Evolutionary conservation across 2,329 filamentous ascomycete species (phyloP), one percentile per base, ranked within the genome.

Genomic region (Aureobasidium vineae): DNA sequence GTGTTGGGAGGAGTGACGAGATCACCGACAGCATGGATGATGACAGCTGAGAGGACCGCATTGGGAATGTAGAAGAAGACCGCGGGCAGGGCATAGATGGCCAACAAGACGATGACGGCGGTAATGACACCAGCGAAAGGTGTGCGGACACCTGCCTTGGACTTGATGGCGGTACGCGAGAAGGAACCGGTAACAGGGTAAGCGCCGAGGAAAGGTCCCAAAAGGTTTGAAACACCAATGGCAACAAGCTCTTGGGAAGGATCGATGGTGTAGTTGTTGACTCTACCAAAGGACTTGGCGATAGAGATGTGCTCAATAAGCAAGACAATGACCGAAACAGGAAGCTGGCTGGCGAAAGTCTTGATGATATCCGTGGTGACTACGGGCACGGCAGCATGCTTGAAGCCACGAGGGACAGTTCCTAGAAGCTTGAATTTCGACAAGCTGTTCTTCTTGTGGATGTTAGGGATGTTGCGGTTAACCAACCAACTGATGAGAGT

Each of bases 281-380:
- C 86, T 67, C 94, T 86, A 11, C 95, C 95, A 71, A 99, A 98
- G 0, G 94, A 97, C 77, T 98, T 99, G 21, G 93, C 92, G 69
- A 98, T 97, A 56, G 94, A 92, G 72, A 98, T 97, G 76, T 98
- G 94, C 78, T 98, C 95, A 68, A 98, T 96, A 41, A 98, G 83
- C 66, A 98, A 83, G n/a, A 99, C 93, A 70, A 98, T 96, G 63
- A 97, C 88, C 0, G 90, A 89, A 8, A 90, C 90, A 0, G 95
- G 95, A 4, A 98, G 81, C 70, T 97, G 84, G 50, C 82, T 81
- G 0, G 85, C 82, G 73, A 96, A 92, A 0, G 86, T 79, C 1
- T 80, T 83, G 73, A 97, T 85, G 61, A 97, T 85, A 0, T 82
- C 77, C 0, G 77, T 77, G 70, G 90, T 86, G 68, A 98, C 79